Evolutionary conservation across 2,329 filamentous ascomycete species (phyloP).

Genomic region (Zymoseptoria brevis): DNA sequence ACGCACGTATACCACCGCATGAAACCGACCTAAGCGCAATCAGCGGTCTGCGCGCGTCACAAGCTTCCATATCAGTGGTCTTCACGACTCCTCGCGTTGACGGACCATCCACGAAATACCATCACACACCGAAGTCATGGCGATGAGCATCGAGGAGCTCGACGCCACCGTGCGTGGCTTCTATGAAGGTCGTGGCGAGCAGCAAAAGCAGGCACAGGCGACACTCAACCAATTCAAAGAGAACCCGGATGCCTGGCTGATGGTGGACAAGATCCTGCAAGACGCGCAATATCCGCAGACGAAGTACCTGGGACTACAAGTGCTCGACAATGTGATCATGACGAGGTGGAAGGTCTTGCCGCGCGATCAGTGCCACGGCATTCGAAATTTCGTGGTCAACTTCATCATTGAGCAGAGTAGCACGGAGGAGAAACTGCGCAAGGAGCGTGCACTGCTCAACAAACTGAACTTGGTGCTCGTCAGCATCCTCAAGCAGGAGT

Average conservation of each 20-base stretch:
- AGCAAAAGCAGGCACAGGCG: constrained; percentile 93
- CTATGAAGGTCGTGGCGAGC: constrained; percentile 91
- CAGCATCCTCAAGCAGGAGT: constrained; percentile 97
- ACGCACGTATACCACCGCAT: constrained; percentile 17
- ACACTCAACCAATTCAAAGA: constrained; percentile 97
- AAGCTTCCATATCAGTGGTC: constrained; percentile 11
- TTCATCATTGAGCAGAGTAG: constrained; percentile 93
- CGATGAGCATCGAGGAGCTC: constrained; percentile 79
- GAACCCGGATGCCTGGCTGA: constrained; percentile 94
- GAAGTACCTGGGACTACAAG: constrained; percentile 93
- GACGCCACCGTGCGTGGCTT: constrained; percentile 94
- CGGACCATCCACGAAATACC: constrained; percentile 7
- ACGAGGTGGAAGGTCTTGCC: constrained; percentile 98
- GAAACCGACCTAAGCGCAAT: constrained; percentile 17
- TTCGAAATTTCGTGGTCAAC: constrained; percentile 97
- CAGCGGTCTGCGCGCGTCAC: constrained; percentile 27
- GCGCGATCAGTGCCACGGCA: constrained; percentile 91
- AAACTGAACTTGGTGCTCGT: constrained; percentile 97
- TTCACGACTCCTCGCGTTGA: constrained; percentile 18
- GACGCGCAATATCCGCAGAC: constrained; percentile 91
- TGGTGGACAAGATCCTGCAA: constrained; percentile 93
- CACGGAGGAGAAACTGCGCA: constrained; percentile 77
- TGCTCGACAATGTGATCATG: constrained; percentile 96
- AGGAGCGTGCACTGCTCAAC: constrained; percentile 85
- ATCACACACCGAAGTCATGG: constrained; percentile 40